A percentile compares a stretch with the other conserved stretches of the same genome.
Evolutionary conservation across 2,329 filamentous ascomycete genomes (phyloP).

Genomic region (Beauveria caledonica): DNA sequence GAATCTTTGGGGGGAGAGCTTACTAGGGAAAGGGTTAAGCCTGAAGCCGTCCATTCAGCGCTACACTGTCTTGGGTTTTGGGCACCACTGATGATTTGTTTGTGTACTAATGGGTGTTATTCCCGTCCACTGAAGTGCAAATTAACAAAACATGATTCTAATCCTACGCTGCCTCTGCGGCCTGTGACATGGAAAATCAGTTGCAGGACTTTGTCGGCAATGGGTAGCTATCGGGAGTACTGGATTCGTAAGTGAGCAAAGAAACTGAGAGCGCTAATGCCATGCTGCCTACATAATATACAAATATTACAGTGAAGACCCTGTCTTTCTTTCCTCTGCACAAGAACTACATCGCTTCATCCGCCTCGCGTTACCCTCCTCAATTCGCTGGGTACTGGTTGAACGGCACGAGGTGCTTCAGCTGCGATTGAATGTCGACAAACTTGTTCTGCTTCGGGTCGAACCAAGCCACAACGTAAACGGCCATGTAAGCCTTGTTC

Average conservation of each 20-base stretch:
- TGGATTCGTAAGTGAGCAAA: neutral
- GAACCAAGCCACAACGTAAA: conserved; percentile 47
- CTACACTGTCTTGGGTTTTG: neutral
- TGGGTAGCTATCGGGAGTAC: neutral
- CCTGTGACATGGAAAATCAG: neutral
- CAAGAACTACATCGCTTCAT: neutral
- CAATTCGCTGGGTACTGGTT: conserved; percentile 25
- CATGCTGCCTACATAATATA: conserved; percentile 7
- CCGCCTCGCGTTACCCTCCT: neutral
- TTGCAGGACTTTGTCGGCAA: neutral
- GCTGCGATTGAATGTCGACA: conserved; percentile 30
- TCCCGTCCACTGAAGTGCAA: neutral
- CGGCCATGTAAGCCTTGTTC: conserved; percentile 35
- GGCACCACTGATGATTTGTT: neutral
- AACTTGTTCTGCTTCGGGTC: conserved; percentile 45
- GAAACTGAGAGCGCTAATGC: conserved; percentile 2
- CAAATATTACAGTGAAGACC: neutral
- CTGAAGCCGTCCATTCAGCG: neutral
- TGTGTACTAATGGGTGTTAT: neutral
- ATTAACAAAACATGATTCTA: neutral
- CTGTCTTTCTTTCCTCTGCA: neutral
- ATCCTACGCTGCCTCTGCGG: neutral
- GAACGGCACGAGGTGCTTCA: conserved; percentile 35
- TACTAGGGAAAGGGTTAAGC: neutral
- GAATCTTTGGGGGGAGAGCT: neutral